Evolutionary conservation across 352 stramenopile genomes (phyloP).

Genomic region (Globisporangium middletonii): DNA sequence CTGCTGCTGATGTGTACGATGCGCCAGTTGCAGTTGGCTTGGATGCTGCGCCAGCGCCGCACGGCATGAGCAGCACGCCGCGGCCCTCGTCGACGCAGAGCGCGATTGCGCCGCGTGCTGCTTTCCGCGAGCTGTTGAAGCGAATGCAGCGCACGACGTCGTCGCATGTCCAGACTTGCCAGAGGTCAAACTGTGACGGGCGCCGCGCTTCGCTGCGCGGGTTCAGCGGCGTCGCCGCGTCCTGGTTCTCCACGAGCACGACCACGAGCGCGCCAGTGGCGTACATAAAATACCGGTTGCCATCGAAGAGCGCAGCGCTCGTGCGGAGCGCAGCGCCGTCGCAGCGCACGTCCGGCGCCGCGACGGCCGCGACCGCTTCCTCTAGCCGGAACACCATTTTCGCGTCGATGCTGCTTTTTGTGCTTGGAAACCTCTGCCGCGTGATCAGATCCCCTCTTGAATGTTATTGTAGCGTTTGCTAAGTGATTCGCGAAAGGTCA

Average conservation of each 20-base stretch:
- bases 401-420: background rate
- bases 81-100: conserved; percentile 57
- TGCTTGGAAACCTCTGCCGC: background rate
- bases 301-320: conserved; percentile 39
- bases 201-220: conserved; percentile 18
- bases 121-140: conserved; percentile 49
- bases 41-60: background rate
- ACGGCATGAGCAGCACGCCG: conserved; percentile 56
- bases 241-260: conserved; percentile 43
- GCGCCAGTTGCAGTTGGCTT: conserved; percentile 17
- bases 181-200: conserved; percentile 50
- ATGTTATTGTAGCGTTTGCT: too few species aligned
- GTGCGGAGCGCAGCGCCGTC: conserved; percentile 16
- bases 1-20: background rate
- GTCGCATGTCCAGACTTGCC: conserved; percentile 57
- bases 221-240: conserved; percentile 7
- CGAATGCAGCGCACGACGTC: conserved; percentile 41
- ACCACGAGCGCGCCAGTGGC: conserved; percentile 49
- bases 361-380: conserved; percentile 32
- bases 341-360: conserved; percentile 23
- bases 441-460: too few species aligned
- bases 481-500: background rate
- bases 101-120: conserved; percentile 46
- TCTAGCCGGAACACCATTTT: conserved; percentile 14
- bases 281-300: conserved; percentile 57